A percentile compares a stretch with the other conserved stretches of the same genome.
Evolutionary conservation across 305 asterid genomes (phyloP).

Genomic region (Rubia tinctorum): DNA sequence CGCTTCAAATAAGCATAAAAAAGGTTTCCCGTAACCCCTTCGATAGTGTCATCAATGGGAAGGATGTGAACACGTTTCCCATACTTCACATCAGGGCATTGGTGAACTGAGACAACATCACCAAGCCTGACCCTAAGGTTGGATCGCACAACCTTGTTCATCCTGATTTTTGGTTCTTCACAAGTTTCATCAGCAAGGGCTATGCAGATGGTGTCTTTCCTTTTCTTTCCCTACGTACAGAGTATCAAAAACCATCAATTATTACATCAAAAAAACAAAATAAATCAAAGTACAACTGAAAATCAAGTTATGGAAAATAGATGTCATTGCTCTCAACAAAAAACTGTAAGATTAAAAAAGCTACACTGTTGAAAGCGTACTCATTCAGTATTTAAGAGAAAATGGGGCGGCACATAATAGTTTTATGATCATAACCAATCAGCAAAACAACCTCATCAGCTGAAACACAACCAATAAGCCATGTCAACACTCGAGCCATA

Average conservation of each 20-base stretch:
- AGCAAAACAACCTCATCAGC: neutral
- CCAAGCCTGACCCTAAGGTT: conserved; percentile 92
- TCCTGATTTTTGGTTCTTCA: conserved; percentile 52
- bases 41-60: conserved; percentile 80
- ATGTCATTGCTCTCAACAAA: neutral
- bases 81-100: conserved; percentile 85
- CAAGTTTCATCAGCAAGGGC: conserved; percentile 86
- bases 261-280: neutral
- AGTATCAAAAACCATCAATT: neutral
- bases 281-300: too few relatives aligned
- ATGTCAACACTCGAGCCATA: too few relatives aligned
- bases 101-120: conserved; percentile 90
- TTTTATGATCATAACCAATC: neutral
- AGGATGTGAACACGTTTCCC: conserved; percentile 94
- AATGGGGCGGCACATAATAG: neutral
- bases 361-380: neutral
- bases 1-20: conserved; percentile 82
- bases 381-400: neutral
- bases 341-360: neutral
- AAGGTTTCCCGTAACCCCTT: conserved; percentile 81
- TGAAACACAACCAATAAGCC: neutral
- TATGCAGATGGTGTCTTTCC: conserved; percentile 81
- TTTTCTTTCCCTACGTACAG: conserved; percentile 68
- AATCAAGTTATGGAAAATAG: too few relatives aligned
- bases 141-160: conserved; percentile 82